Evolutionary conservation across 345 rosid genomes (phyloP).

Genomic region (Cardamine resedifolia): DNA sequence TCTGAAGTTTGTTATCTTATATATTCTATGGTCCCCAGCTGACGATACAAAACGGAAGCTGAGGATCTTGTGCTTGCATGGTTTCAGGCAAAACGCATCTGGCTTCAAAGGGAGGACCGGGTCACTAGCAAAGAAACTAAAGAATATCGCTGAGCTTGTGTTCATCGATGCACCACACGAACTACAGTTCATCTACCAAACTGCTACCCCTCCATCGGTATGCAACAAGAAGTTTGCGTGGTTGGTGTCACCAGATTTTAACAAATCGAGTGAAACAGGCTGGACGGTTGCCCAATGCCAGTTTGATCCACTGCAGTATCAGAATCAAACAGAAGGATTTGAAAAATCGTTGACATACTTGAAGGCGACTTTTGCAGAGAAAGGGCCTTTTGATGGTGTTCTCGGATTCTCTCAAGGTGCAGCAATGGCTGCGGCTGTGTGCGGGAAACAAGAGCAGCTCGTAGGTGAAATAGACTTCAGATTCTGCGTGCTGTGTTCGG

Average conservation of each 20-base stretch:
- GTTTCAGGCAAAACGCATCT: slow-evolving; percentile 92
- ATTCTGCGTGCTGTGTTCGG: slow-evolving; percentile 83
- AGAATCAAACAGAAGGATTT: slow-evolving; percentile 75
- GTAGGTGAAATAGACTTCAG: slow-evolving; percentile 63
- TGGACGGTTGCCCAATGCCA: slow-evolving; percentile 61
- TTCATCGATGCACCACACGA: slow-evolving; percentile 83
- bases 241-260: slow-evolving; percentile 62
- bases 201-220: slow-evolving; percentile 40
- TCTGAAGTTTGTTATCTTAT: slow-evolving; percentile 3
- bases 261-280: slow-evolving; percentile 40
- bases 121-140: slow-evolving; percentile 91
- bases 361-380: slow-evolving; percentile 44
- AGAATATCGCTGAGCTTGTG: slow-evolving; percentile 70
- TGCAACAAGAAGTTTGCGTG: slow-evolving; percentile 87
- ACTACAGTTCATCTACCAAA: slow-evolving; percentile 72
- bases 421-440: slow-evolving; percentile 75
- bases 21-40: slow-evolving; percentile 35
- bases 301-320: slow-evolving; percentile 80
- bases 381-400: slow-evolving; percentile 95
- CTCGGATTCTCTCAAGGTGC: slow-evolving; percentile 97
- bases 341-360: slow-evolving; percentile 57
- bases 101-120: slow-evolving; percentile 93
- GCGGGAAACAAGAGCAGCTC: slow-evolving; percentile 44
- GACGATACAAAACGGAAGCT: slow-evolving; percentile 51
- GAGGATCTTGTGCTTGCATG: slow-evolving; percentile 89